A percentile compares a stretch with the other conserved stretches of the same genome.
These are phyloP conservation scores for Miamiensis avidus DNA, from an alignment of 169 alveolate species.

Conservation along the genomic window DNA sequence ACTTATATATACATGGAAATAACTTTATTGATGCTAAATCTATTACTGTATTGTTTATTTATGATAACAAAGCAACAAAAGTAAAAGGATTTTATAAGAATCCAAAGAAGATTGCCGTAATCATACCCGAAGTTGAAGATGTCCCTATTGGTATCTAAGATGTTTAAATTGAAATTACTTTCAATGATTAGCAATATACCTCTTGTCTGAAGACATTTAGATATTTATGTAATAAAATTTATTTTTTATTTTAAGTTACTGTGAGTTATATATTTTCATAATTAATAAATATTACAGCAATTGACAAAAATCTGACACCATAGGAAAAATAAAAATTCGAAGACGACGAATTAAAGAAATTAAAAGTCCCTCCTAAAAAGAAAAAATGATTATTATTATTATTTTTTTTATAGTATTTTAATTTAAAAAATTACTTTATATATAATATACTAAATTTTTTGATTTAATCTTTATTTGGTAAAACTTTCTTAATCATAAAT, in stretches of 20 bases:
- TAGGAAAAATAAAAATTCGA: not conserved
- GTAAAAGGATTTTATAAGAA: constrained; percentile 56
- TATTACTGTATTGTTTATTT: constrained; percentile 48
- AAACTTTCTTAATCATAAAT: no score
- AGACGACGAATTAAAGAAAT: not conserved
- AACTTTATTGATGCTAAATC: constrained; percentile 49
- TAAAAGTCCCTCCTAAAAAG: not conserved
- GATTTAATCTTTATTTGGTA: no score
- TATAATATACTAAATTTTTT: no score
- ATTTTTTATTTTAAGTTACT: no score
- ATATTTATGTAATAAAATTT: constrained; percentile 7
- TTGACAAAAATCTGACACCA: not conserved
- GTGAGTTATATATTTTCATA: no score
- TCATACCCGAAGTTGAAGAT: constrained; percentile 71
- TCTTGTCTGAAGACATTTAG: constrained; percentile 32
- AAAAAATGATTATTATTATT: not conserved
- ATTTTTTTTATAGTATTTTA: no score
- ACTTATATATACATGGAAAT: constrained; percentile 57
- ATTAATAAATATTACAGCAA: not conserved
- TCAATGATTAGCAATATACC: constrained; percentile 65
- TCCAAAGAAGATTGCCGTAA: constrained; percentile 49
- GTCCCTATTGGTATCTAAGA: constrained; percentile 61
- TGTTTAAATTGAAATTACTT: constrained; percentile 58
- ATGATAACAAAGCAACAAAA: constrained; percentile 32
- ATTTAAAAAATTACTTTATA: no score